A percentile compares a stretch with the other conserved stretches of the same genome.
Evolutionary conservation across 2,329 filamentous ascomycete species (phyloP).

Genomic region (Xylaria sp.): DNA sequence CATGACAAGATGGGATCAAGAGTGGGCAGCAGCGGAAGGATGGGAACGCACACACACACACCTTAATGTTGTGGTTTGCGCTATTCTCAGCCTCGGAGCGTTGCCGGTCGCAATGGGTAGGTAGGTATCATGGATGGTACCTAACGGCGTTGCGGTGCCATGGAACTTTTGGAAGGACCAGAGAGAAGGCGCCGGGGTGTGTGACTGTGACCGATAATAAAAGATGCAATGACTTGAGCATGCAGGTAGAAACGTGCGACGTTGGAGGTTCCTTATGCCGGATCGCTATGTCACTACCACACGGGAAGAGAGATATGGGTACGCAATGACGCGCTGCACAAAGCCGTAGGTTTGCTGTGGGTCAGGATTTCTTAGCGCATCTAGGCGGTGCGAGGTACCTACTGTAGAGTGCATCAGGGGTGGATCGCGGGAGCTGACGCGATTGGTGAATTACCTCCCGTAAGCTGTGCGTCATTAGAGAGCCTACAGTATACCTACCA

Average conservation of each 20-base stretch:
- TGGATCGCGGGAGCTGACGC: conserved; percentile 40
- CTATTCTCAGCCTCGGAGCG: conserved; percentile 17
- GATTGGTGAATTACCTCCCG: conserved; percentile 36
- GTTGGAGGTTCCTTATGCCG: conserved; percentile 1
- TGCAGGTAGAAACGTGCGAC: neutral
- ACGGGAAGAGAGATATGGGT: conserved; percentile 12
- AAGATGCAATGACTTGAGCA: conserved; percentile 11
- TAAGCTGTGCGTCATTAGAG: conserved; percentile 38
- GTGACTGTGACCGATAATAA: conserved; percentile 7
- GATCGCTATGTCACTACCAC: conserved; percentile 15
- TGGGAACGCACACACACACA: conserved; percentile 9
- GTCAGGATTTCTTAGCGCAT: conserved; percentile 9
- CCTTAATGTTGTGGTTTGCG: conserved; percentile 10
- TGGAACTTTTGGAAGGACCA: neutral
- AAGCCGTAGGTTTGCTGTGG: conserved; percentile 19
- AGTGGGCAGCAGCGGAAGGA: conserved; percentile 7
- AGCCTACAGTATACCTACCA: conserved; percentile 12
- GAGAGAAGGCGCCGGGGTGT: conserved; percentile 1
- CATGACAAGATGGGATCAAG: neutral
- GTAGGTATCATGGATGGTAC: neutral
- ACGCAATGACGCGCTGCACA: conserved; percentile 16
- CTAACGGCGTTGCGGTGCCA: too few relatives aligned
- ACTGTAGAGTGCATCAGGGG: conserved; percentile 3
- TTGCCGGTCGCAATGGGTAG: neutral
- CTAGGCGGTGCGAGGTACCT: neutral